Percentiles rank a stretch among this genome's conserved stretches.
These are phyloP conservation scores for Inga leiocalycina DNA, from an alignment of 306 rosid species.

Conservation along the genomic window DNA sequence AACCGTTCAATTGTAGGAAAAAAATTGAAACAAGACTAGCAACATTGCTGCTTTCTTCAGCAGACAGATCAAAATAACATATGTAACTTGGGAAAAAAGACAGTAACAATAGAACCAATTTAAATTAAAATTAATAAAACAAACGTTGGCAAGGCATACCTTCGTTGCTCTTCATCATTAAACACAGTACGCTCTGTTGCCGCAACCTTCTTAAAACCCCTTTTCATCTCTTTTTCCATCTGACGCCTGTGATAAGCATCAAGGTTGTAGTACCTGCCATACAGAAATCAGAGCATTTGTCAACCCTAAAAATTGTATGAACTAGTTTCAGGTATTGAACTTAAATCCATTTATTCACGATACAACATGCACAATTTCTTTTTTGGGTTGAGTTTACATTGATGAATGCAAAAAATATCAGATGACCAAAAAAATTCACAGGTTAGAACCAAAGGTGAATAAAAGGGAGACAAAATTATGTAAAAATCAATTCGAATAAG, in stretches of 20 bases:
- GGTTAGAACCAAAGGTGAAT: neutral
- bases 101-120: neutral
- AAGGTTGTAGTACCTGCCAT: conserved; percentile 85
- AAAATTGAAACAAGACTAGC: neutral
- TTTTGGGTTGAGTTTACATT: neutral
- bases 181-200: conserved; percentile 76
- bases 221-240: conserved; percentile 68
- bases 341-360: conserved; percentile 15
- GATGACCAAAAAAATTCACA: neutral
- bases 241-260: conserved; percentile 73
- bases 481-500: conserved; percentile 13
- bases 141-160: conserved; percentile 51
- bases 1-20: neutral
- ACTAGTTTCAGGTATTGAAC: conserved; percentile 12
- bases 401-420: conserved; percentile 6
- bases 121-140: conserved; percentile 13
- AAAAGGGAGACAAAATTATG: neutral
- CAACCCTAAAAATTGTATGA: conserved; percentile 19
- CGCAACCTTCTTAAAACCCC: conserved; percentile 62
- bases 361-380: conserved; percentile 11
- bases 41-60: conserved; percentile 8
- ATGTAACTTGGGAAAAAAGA: neutral
- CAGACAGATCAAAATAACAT: conserved; percentile 24
- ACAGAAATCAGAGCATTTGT: conserved; percentile 25
- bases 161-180: conserved; percentile 90